Evolutionary conservation across 768 basidiomycete genomes (phyloP), one percentile per base, ranked within the genome.

Genomic region (Lactarius psammicola): DNA sequence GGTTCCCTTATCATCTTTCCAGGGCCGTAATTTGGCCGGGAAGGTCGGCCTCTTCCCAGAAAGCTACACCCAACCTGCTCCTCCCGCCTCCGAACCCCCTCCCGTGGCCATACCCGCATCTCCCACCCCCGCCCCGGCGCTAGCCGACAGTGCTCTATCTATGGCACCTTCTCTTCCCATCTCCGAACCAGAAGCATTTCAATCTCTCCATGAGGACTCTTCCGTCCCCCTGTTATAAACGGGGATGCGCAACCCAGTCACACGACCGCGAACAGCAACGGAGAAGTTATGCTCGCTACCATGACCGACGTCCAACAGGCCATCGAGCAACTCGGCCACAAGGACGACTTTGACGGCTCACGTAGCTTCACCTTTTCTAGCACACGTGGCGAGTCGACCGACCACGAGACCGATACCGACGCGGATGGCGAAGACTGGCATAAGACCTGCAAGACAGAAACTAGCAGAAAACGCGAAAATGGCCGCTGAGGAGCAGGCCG

Each of bases 21-120:
- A 75, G 92, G 95, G 95, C 18, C 87, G 89, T 40, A 97, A 95
- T 76, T 74, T 83, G 7, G 79, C 84, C 15, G 96, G 95, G 5
- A 87, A 87, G 74, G 78, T 84, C n/a, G 97, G 97, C 3, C 79
- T 99, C 13, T 98, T 99, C 72, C 97, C 97, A 2, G 83, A 89
- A 71, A 88, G 85, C 67, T 98, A 98, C 73, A 96, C 95, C 0
- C 72, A 72, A 17, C 67, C 76, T 15, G 66, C 78, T 0, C 66
- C 73, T 26, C 68, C 75, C 18, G 55, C 51, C 28, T 64, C 63
- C 34, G 57, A 51, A 33, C 71, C 34, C 11, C 26, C 62, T 51
- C 56, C 68, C 1, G 63, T 42, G 40, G 60, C 69, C 13, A 42
- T 42, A 6, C 33, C 72, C 33, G 61, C 68, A 33, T 49, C 51